Evolutionary conservation across 495 filamentous ascomycete genomes (phyloP), one percentile per base, ranked within the genome.

Genomic region (Tetracladium setigerum): DNA sequence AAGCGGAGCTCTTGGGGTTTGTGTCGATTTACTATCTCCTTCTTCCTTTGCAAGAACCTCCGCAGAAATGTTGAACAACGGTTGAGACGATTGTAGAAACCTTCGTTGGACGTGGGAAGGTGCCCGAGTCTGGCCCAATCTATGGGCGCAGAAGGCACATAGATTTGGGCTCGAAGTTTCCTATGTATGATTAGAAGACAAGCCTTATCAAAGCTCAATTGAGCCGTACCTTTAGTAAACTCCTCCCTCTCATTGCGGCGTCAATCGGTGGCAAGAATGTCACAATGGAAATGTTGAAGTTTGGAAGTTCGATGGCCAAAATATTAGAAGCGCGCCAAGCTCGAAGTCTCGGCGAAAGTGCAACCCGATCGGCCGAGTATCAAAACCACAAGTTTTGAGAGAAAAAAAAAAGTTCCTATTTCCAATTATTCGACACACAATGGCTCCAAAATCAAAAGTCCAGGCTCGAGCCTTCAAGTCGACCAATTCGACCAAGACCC

Each of bases 121-220:
- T 19, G 16, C 38, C 15, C 47, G 50, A 57, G 32, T 31, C 49
- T 50, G 49, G n/a, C 54, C 50, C 18, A 57, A 41, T 38, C 49
- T 46, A 41, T 55, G 48, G 10, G 58, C 54, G 34, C 58, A 61
- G 37, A 61, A 61, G 30, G 54, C 52, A 35, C 58, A 61, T 14
- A 61, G 9, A 10, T 54, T 57, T 24, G 51, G 19, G 42, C 46
- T 46, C n/a, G 51, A 18, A 0, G 51, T 30, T 47, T 61, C 58
- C 58, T 61, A 39, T n/a, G 37, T n/a, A 22, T 11, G 33, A 17
- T 58, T 16, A 58, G 52, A 27, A 45, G 16, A 17, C 7, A 7
- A 7, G 22, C 3, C 19, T 19, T 22, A 11, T 33, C 11, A 15
- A 13, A n/a, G 22, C 8, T 40, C 31, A 32, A 39, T 10, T 39